A percentile compares a stretch with the other conserved stretches of the same genome.
Conservation (phyloP, 768 basidiomycete species). For the Rhodocollybia butyracea region DNA sequence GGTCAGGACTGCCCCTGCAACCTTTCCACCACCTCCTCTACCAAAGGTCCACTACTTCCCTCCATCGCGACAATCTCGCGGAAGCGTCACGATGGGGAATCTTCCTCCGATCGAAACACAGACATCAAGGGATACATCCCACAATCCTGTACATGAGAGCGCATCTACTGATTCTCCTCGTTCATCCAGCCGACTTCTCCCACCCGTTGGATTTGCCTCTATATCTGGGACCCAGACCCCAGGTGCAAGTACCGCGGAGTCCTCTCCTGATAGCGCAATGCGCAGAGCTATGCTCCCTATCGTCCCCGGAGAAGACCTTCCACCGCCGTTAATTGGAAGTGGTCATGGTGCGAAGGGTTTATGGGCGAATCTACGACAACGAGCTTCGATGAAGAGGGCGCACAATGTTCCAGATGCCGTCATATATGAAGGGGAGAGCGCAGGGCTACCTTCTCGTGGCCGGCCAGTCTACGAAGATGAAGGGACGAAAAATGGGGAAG, state of each 20-base stretch:
- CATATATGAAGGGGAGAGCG: slow-evolving; percentile 2
- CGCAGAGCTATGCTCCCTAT: neutral
- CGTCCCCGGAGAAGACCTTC: neutral
- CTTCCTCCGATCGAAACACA: neutral
- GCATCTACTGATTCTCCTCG: neutral
- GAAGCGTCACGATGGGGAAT: neutral
- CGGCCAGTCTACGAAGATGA: neutral
- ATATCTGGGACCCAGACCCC: neutral
- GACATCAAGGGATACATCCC: neutral
- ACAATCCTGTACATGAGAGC: neutral
- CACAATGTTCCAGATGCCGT: neutral
- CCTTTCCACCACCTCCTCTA: neutral
- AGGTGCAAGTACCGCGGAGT: neutral
- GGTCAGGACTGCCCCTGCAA: neutral
- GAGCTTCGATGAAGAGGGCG: neutral
- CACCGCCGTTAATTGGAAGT: neutral
- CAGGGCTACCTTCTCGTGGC: slow-evolving; percentile 2
- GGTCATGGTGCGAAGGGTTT: neutral
- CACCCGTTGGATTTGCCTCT: neutral
- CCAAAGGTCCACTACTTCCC: slow-evolving; percentile 4
- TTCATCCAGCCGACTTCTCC: neutral
- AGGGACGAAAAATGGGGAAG: neutral
- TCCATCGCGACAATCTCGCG: neutral
- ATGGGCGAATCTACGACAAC: neutral
- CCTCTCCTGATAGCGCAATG: neutral